Percentiles rank a stretch among this genome's conserved stretches.
phyloP scores from a whole-genome alignment of 176 grass and related monocot species.

The Areca catechu region DNA sequence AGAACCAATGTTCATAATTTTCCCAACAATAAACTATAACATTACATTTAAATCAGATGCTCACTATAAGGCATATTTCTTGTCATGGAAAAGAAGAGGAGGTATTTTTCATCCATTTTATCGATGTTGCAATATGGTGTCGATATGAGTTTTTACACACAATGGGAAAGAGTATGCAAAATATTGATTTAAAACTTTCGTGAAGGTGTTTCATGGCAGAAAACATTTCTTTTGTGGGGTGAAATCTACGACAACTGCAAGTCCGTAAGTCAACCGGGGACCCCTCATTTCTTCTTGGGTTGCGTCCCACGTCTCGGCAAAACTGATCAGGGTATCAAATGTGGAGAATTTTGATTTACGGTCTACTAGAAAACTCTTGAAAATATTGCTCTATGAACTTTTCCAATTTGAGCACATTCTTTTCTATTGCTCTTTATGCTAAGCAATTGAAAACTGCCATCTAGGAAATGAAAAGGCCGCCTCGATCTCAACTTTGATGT shows the following conservation, averaged over 20 bases:
- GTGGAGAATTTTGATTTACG: background rate
- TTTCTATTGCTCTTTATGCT: background rate
- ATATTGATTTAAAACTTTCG: too few relatives aligned
- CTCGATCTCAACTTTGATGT: background rate
- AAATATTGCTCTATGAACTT: slow-evolving; percentile 1
- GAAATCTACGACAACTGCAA: background rate
- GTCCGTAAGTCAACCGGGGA: background rate
- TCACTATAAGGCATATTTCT: too few relatives aligned
- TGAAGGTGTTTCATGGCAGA: too few relatives aligned
- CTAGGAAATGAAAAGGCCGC: background rate
- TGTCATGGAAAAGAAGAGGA: too few relatives aligned
- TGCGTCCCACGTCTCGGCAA: slow-evolving; percentile 13
- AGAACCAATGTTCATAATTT: too few relatives aligned
- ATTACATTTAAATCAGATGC: too few relatives aligned
- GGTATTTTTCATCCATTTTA: too few relatives aligned
- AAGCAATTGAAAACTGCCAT: background rate
- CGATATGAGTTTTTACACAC: too few relatives aligned
- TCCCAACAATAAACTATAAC: too few relatives aligned
- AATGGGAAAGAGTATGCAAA: too few relatives aligned
- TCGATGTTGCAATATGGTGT: too few relatives aligned
- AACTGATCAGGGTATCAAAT: slow-evolving; percentile 9
- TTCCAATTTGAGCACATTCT: slow-evolving; percentile 1
- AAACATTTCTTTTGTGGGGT: too few relatives aligned
- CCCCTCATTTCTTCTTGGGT: slow-evolving; percentile 8
- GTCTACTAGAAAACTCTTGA: background rate